Base-by-base conservation (phyloP, 140 eudicot species). In the Bidens hawaiensis region DNA sequence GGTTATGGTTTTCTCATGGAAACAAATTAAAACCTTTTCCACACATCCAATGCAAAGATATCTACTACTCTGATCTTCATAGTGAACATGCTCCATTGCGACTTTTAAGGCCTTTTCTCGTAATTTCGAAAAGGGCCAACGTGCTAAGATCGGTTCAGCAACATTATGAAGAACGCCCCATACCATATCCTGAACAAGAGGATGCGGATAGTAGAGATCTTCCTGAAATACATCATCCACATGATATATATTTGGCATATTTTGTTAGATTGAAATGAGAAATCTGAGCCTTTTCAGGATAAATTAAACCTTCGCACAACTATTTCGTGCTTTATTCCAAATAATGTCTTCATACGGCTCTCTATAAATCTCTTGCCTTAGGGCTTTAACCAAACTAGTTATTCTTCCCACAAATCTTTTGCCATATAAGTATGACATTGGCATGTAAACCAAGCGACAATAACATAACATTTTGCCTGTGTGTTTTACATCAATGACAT, bases 191-290 rank as follows among this genome's bases (percentile, higher is more conserved):
- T 79, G 90, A 13, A 75, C 68, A 18, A 76, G 38, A 18, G 89
- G 89, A 52, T 73, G 85, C 15, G 94, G 88, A 61, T 72, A 75
- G 65, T 81, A 85, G 4, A 81, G 94, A 73, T 85, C 94, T 50
- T 85, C 95, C 95, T 85, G 78, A 38, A 76, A 38, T 4, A 71
- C n/a, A 49, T 14, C 26, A 68, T 24, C 10, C 12, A 27, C 4
- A 38, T 64, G n/a, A 31, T 53, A 17, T 59, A 21, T 21, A 23
- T 50, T 53, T 28, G 54, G 16, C 11, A 4, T 27, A 2, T 55
- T 22, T 23, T n/a, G 11, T 19, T 24, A 41, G 14, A 12, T 61
- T 33, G 6, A 4, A 41, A 52, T 46, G 23, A 69, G 15, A 30
- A 21, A 42, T 22, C 3, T 0, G 9, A 17, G 8, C 15, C 1